Conservation (phyloP, 1,139 yeast genomes). For the Suhomyces maxii region DNA sequence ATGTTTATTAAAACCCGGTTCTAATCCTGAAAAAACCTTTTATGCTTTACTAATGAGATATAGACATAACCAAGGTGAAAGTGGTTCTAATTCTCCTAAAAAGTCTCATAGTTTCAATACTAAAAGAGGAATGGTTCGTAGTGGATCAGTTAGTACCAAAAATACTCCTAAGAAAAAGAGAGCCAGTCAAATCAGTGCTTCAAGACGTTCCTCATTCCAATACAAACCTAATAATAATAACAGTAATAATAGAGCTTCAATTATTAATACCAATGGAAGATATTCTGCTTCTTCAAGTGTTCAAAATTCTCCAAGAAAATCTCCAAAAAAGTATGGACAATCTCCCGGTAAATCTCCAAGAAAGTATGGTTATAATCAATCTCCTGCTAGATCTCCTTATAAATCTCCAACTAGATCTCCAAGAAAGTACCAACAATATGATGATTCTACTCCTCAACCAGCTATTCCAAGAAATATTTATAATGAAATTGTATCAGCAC, state of each 20-base stretch:
- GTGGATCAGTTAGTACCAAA: constrained; percentile 16
- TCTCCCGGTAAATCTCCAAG: constrained; percentile 21
- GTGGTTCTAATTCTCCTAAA: constrained; percentile 17
- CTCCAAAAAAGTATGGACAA: constrained; percentile 22
- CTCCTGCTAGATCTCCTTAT: constrained; percentile 17
- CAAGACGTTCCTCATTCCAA: constrained; percentile 21
- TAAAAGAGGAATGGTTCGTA: constrained; percentile 23
- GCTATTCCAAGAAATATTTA: constrained; percentile 49
- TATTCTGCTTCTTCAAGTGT: constrained; percentile 36
- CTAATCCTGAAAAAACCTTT: constrained; percentile 73
- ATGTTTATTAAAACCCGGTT: constrained; percentile 55
- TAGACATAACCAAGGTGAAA: constrained; percentile 45
- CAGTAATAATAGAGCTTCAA: constrained; percentile 23
- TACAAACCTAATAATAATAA: constrained; percentile 16
- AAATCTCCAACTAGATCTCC: constrained; percentile 20
- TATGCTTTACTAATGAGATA: constrained; percentile 64
- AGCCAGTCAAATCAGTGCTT: constrained; percentile 18
- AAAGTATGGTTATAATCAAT: constrained; percentile 16
- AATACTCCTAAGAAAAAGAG: constrained; percentile 20
- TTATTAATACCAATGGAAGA: constrained; percentile 18
- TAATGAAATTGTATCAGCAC: constrained; percentile 47
- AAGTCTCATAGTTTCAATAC: constrained; percentile 19
- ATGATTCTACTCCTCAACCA: constrained; percentile 25
- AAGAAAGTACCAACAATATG: constrained; percentile 23
- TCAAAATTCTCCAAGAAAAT: constrained; percentile 32